Base-by-base conservation (phyloP, 2,329 filamentous ascomycete species). In the Tolypocladium album region DNA sequence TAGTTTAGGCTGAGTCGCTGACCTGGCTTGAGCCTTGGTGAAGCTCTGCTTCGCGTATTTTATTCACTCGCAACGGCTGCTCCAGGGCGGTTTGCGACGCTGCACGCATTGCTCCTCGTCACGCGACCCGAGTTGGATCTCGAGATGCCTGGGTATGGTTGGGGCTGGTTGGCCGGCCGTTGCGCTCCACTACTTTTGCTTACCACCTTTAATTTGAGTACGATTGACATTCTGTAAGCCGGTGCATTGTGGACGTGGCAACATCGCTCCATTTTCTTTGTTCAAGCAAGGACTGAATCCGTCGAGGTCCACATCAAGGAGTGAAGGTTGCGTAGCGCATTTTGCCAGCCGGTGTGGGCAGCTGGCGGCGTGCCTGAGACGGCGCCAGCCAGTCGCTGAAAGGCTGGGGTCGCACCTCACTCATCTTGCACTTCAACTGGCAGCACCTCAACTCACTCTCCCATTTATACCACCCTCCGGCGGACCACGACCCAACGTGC, bases 391-490 rank as follows among this genome's bases (percentile, higher is more conserved):
- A 38, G 50, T 55, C 50, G 50, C 50, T 55, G 50, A 55, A 34
- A n/a, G 47, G 50, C 50, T 38, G 50, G 50, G 50, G 50, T 31
- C 9, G 50, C 50, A n/a, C 50, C 36, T 34, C 50, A 20, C 50
- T 38, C 50, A 15, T 20, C 50, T 22, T 55, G 50, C 50, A 6
- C 31, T 55, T 34, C 50, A 1, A 15, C 31, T 36, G 50, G 20
- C 50, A 22, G 50, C 27, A 31, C 50, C 50, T 38, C 50, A 55
- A n/a, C 58, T 59, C 50, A 43, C 55, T 42, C 47, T 36, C 58
- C 55, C 39, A 45, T 42, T 59, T 59, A 59, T 27, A 59, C 58
- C 38, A 56, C 58, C 22, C n/a, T 42, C n/a, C 39, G 31, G 50
- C 31, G 36, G 50, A 9, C 31, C 50, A 38, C 50, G 50, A 55